Conservation (phyloP, 345 rosid species). For the Boechera stricta region DNA sequence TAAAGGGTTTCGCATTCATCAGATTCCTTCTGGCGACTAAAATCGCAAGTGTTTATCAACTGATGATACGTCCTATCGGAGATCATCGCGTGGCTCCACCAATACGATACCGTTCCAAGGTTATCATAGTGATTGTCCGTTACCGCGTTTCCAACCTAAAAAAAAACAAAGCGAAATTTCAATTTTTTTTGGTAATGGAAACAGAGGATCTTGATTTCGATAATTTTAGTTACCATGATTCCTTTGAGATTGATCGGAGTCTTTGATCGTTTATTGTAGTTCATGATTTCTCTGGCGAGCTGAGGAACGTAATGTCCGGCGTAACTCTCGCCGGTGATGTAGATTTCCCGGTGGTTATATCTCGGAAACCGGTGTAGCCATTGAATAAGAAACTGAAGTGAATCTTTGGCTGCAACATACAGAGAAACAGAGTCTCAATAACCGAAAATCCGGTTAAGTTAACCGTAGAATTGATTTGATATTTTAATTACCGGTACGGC, state of each 20-base stretch:
- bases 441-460: background rate
- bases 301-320: conserved; percentile 99
- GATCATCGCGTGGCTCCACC: conserved; percentile 99
- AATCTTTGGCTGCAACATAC: conserved; percentile 75
- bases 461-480: background rate
- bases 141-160: conserved; percentile 95
- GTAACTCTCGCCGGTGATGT: conserved; percentile 91
- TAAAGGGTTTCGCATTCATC: conserved; percentile 89
- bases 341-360: conserved; percentile 74
- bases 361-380: conserved; percentile 90
- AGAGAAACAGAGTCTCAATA: background rate
- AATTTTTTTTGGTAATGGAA: background rate
- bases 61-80: conserved; percentile 84
- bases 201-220: conserved; percentile 22
- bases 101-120: conserved; percentile 92
- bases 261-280: conserved; percentile 60
- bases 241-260: conserved; percentile 80
- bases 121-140: conserved; percentile 93
- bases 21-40: conserved; percentile 76
- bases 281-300: conserved; percentile 76
- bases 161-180: conserved; percentile 9
- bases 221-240: conserved; percentile 66
- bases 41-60: conserved; percentile 84
- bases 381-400: conserved; percentile 68
- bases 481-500: conserved; percentile 67